Percentiles rank a stretch among this genome's conserved stretches.
Conservation (phyloP, 176 grass and related monocot species). For the Poa pratensis region DNA sequence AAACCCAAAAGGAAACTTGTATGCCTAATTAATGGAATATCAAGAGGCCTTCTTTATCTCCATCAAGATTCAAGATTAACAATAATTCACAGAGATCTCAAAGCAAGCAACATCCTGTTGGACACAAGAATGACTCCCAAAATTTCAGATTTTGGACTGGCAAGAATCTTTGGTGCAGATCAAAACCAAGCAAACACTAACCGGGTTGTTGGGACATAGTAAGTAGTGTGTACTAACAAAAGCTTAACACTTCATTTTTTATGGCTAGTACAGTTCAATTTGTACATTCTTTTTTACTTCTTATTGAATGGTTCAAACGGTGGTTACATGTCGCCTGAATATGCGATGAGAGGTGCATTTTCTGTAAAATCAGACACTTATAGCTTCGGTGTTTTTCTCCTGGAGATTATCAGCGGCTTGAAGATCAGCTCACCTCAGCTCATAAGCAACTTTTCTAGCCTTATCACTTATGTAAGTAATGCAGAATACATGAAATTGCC, state of each 20-base stretch:
- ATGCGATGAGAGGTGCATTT: slow-evolving; percentile 50
- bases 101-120: slow-evolving; percentile 55
- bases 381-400: slow-evolving; percentile 62
- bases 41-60: slow-evolving; percentile 57
- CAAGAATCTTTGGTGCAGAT: slow-evolving; percentile 42
- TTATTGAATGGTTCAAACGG: slow-evolving; percentile 18
- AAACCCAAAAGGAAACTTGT: no score
- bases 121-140: slow-evolving; percentile 50
- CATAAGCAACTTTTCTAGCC: neutral
- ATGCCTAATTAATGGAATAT: no score
- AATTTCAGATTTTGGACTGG: slow-evolving; percentile 68
- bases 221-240: slow-evolving; percentile 6
- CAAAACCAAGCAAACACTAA: slow-evolving; percentile 46
- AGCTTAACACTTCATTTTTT: neutral
- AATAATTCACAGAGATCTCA: slow-evolving; percentile 53
- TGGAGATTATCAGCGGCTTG: slow-evolving; percentile 58
- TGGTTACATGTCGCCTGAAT: slow-evolving; percentile 66
- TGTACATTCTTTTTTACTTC: neutral
- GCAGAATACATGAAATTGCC: neutral
- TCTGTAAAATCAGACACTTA: slow-evolving; percentile 60
- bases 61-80: slow-evolving; percentile 59
- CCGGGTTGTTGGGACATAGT: slow-evolving; percentile 55
- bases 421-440: slow-evolving; percentile 44
- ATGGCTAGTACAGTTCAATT: neutral
- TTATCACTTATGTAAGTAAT: slow-evolving; percentile 46